These are phyloP conservation scores for Globisporangium cystogenes DNA, from an alignment of 352 stramenopile genomes.

Conservation along the genomic window DNA sequence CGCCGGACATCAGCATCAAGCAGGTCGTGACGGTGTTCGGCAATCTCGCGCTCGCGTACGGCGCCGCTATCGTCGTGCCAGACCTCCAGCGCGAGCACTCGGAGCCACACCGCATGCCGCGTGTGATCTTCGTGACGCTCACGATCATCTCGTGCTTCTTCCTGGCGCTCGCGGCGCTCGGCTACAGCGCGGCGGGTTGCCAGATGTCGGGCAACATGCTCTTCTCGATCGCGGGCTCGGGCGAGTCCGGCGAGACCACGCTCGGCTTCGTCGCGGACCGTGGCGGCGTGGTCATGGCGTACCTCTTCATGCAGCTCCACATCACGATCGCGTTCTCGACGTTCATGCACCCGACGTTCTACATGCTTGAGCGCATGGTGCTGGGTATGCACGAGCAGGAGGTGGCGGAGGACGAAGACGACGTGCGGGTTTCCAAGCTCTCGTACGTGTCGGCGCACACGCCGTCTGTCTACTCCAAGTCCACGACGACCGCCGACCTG, in stretches of 20 bases:
- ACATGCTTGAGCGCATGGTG: slow-evolving; percentile 37
- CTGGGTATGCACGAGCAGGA: slow-evolving; percentile 32
- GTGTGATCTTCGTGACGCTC: slow-evolving; percentile 36
- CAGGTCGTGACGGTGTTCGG: slow-evolving; percentile 39
- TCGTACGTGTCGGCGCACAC: slow-evolving; percentile 9
- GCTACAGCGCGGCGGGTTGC: slow-evolving; percentile 30
- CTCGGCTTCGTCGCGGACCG: slow-evolving; percentile 32
- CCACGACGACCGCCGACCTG: slow-evolving; percentile 10
- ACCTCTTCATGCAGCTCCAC: slow-evolving; percentile 46
- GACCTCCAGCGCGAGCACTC: slow-evolving; percentile 41
- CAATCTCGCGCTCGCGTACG: slow-evolving; percentile 52
- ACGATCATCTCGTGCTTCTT: slow-evolving; percentile 36
- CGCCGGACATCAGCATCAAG: slow-evolving; percentile 30
- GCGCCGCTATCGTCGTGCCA: slow-evolving; percentile 40
- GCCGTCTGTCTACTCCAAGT: slow-evolving; percentile 16
- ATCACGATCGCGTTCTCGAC: slow-evolving; percentile 42
- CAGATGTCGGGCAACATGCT: slow-evolving; percentile 50
- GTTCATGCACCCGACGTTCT: slow-evolving; percentile 44
- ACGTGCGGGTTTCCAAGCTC: slow-evolving; percentile 5
- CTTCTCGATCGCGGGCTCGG: slow-evolving; percentile 32
- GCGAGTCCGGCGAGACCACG: slow-evolving; percentile 13
- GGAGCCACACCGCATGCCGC: slow-evolving; percentile 38
- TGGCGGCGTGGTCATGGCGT: slow-evolving; percentile 32
- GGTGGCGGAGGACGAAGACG: not conserved
- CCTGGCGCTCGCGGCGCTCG: slow-evolving; percentile 24